Conservation (phyloP, 495 filamentous ascomycete genomes). For the Penicillium canescens region DNA sequence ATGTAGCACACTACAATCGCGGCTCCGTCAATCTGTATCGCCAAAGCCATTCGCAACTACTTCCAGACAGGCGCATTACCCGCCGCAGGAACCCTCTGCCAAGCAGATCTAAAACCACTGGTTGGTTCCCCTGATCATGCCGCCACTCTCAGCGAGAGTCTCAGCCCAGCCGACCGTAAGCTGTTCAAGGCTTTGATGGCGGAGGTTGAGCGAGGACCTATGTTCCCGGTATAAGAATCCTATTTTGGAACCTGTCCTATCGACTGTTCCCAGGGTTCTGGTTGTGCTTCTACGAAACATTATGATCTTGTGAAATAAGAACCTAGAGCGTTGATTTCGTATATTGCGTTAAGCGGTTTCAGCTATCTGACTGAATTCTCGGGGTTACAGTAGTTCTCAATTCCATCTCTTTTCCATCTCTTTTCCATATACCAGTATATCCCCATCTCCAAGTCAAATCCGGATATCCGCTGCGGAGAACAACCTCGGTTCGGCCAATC, state of each 20-base stretch:
- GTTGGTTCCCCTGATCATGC: slow-evolving; percentile 13
- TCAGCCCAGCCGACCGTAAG: slow-evolving; percentile 15
- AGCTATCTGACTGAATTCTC: no score
- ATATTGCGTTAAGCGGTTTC: no score
- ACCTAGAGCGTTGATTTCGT: no score
- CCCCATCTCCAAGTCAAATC: background rate
- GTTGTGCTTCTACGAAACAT: background rate
- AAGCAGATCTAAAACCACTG: slow-evolving; percentile 35
- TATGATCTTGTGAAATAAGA: no score
- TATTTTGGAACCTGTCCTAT: no score
- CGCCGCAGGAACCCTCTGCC: slow-evolving; percentile 39
- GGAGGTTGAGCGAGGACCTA: slow-evolving; percentile 17
- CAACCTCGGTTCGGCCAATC: background rate
- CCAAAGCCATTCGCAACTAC: slow-evolving; percentile 42
- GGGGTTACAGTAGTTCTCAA: background rate
- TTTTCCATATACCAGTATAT: background rate
- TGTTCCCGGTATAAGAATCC: background rate
- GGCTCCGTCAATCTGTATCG: slow-evolving; percentile 49
- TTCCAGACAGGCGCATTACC: slow-evolving; percentile 51
- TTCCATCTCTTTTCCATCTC: background rate
- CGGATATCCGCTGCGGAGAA: slow-evolving; percentile 3
- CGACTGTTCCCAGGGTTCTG: background rate
- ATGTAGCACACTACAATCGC: slow-evolving; percentile 47
- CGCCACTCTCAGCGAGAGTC: background rate
- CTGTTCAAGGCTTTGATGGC: slow-evolving; percentile 23